Conservation (phyloP, 495 filamentous ascomycete genomes). For the Hypoxylon rickii region DNA sequence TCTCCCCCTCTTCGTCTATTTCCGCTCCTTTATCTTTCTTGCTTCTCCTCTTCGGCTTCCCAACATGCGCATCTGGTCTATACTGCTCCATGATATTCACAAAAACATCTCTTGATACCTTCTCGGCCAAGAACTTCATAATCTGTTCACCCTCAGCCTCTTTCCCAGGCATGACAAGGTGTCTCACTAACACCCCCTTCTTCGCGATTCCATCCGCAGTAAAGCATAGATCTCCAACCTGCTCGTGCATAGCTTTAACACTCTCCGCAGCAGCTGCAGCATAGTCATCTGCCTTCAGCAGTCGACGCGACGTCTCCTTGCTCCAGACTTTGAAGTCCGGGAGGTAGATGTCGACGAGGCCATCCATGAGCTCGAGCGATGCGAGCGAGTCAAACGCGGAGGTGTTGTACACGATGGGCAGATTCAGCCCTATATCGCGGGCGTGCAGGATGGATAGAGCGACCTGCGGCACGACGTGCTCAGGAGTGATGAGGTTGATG, state of each 20-base stretch:
- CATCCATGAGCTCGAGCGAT: slow-evolving; percentile 68
- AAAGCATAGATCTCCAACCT: slow-evolving; percentile 78
- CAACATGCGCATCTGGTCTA: slow-evolving; percentile 74
- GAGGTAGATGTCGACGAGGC: slow-evolving; percentile 77
- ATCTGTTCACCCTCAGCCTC: slow-evolving; percentile 70
- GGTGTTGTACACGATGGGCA: slow-evolving; percentile 81
- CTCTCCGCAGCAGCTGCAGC: slow-evolving; percentile 67
- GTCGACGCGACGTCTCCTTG: slow-evolving; percentile 60
- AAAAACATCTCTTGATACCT: slow-evolving; percentile 71
- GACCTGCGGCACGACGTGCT: slow-evolving; percentile 79
- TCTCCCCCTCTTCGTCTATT: slow-evolving; percentile 14
- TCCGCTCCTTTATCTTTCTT: too few species aligned
- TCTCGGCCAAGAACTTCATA: slow-evolving; percentile 67
- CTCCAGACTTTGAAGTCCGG: slow-evolving; percentile 82
- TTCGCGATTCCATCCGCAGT: slow-evolving; percentile 76
- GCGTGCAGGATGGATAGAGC: slow-evolving; percentile 71
- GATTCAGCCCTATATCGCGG: slow-evolving; percentile 62
- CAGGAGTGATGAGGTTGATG: slow-evolving; percentile 74
- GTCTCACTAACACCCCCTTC: slow-evolving; percentile 70
- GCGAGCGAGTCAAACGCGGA: slow-evolving; percentile 73
- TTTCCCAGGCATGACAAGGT: slow-evolving; percentile 78
- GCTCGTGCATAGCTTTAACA: slow-evolving; percentile 73
- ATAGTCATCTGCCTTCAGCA: slow-evolving; percentile 77
- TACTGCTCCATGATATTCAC: slow-evolving; percentile 82
- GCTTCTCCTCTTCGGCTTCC: slow-evolving; percentile 57